Evolutionary conservation across 306 rosid species (phyloP), one percentile per base, ranked within the genome.

Genomic region (Trifolium pratense): DNA sequence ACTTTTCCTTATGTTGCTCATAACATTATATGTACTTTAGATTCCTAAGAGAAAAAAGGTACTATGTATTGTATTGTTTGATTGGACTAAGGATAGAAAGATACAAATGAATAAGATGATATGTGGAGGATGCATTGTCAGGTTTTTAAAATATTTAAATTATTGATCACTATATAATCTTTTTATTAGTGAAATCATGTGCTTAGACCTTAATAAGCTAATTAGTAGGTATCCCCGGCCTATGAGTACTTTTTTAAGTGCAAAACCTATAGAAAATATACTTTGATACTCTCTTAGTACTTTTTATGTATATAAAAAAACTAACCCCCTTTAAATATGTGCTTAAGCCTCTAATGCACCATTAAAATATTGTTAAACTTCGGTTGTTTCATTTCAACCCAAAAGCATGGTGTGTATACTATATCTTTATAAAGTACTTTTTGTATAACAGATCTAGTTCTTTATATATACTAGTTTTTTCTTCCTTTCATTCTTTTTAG

Each of bases 151-250:
- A 34, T 1, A 62, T 7, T 62, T 9, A 34, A 36, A 0, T 70
- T 66, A n/a, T 31, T 23, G 10, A 77, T 67, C 59, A 76, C 45
- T 36, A 40, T 21, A 42, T 65, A 39, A 63, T 52, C 11, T 29
- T 29, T 4, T 42, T 9, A 5, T 34, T 11, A 1, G 46, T 34
- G 67, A 61, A 61, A 20, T 34, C 78, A 80, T 70, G 76, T 77
- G 76, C 83, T 64, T 77, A 72, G 75, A 64, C 73, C 65, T 77
- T 77, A 81, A 74, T 62, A 65, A 52, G 68, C 83, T 84, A 74
- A 32, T 21, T 29, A 52, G 55, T 70, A 83, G 81, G 42, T 63
- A 37, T 14, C 49, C 23, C 74, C 39, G n/a, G 17, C 21, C 37
- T 70, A 55, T 45, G 32, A 37, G 64, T 34, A 36, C 16, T 37